A percentile compares a stretch with the other conserved stretches of the same genome.
phyloP scores from a whole-genome alignment of 257 asterid genomes.

The Solanum corneliomulleri region DNA sequence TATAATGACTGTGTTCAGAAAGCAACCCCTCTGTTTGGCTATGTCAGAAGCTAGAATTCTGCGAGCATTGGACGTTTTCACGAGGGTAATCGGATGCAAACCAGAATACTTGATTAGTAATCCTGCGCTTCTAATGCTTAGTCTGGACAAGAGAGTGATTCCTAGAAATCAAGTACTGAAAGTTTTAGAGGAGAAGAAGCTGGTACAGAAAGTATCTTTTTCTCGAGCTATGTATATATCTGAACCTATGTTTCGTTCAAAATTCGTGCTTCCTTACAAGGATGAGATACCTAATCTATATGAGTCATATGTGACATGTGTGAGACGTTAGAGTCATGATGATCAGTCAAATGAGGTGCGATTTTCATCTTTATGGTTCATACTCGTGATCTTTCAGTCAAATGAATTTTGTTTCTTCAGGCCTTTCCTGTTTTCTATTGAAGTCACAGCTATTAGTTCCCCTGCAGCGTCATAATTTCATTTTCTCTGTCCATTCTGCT shows the following conservation, averaged over 20 bases:
- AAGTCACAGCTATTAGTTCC: neutral
- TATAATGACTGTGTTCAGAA: slow-evolving; percentile 2
- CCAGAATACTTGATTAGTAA: neutral
- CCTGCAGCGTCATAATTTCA: neutral
- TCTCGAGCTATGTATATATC: neutral
- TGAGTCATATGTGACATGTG: neutral
- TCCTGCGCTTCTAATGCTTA: neutral
- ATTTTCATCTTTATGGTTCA: neutral
- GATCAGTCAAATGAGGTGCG: neutral
- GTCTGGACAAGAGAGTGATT: slow-evolving; percentile 14
- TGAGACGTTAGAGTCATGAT: neutral
- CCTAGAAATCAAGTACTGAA: slow-evolving; percentile 7
- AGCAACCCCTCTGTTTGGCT: neutral
- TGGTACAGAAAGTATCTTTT: neutral
- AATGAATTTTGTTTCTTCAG: neutral
- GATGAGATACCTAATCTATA: slow-evolving; percentile 3
- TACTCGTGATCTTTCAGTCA: neutral
- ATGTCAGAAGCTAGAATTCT: neutral
- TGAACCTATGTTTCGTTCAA: neutral
- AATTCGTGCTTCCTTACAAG: neutral
- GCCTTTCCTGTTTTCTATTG: neutral
- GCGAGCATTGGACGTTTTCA: neutral
- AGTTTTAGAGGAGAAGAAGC: slow-evolving; percentile 3
- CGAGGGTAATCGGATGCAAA: neutral
- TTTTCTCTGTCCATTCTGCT: neutral